phyloP scores from a whole-genome alignment of 2,329 filamentous ascomycete species.

The Didymellaceae sp. region DNA sequence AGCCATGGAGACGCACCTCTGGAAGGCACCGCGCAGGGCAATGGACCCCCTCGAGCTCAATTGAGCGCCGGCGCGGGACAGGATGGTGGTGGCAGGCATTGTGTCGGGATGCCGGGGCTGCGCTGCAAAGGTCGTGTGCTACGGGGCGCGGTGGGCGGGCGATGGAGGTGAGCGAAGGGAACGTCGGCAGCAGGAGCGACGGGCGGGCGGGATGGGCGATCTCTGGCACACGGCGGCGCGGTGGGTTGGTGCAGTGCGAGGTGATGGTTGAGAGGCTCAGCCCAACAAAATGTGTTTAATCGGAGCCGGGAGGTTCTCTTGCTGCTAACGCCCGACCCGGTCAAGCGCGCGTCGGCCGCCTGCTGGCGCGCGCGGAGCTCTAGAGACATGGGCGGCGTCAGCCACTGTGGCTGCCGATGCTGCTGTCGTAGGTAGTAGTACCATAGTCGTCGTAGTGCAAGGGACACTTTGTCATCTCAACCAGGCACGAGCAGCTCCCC shows the following conservation, averaged over 20 bases:
- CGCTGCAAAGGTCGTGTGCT: conserved; percentile 26
- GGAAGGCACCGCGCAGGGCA: conserved; percentile 54
- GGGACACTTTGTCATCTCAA: conserved; percentile 15
- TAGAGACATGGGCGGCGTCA: conserved; percentile 26
- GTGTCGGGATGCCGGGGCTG: conserved; percentile 48
- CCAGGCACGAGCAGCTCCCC: not conserved
- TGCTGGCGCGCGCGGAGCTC: not conserved
- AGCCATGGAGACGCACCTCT: conserved; percentile 45
- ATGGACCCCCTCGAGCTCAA: conserved; percentile 49
- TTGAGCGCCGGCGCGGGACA: conserved; percentile 54
- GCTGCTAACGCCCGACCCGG: conserved; percentile 19
- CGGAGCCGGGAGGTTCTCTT: conserved; percentile 11
- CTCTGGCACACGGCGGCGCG: conserved; percentile 12
- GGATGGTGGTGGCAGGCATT: conserved; percentile 61
- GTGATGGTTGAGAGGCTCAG: conserved; percentile 28
- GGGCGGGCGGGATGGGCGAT: conserved; percentile 23
- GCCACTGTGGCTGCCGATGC: conserved; percentile 17
- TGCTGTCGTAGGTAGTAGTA: not conserved
- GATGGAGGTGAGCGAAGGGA: conserved; percentile 31
- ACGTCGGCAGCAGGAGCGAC: conserved; percentile 25
- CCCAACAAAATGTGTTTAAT: conserved; percentile 43
- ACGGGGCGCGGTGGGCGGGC: conserved; percentile 14
- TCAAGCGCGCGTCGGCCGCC: conserved; percentile 13
- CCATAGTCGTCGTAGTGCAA: conserved; percentile 8
- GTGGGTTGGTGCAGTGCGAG: conserved; percentile 20